These are phyloP conservation scores for Colletotrichum navitas DNA, from an alignment of 2,329 filamentous ascomycete genomes.

Conservation along the genomic window DNA sequence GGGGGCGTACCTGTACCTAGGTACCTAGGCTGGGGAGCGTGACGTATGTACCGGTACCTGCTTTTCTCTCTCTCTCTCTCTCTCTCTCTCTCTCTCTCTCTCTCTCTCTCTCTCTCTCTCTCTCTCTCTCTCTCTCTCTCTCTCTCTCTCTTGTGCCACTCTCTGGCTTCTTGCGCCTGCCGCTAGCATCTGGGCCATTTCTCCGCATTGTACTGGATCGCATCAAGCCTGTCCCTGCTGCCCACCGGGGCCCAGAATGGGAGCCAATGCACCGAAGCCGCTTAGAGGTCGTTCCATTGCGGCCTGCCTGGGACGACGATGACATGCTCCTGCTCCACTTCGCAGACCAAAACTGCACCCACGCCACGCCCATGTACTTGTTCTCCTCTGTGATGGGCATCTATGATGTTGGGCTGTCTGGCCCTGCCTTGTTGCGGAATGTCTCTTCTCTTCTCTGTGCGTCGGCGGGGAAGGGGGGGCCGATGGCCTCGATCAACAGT, in stretches of 20 bases:
- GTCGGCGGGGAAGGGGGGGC: background rate
- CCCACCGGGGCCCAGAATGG: conserved; percentile 8
- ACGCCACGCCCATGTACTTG: background rate
- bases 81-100: background rate
- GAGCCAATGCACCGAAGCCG: conserved; percentile 38
- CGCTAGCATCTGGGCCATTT: conserved; percentile 25
- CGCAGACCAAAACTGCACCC: background rate
- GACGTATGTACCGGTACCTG: conserved; percentile 32
- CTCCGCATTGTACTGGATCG: conserved; percentile 40
- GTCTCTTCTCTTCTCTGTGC: background rate
- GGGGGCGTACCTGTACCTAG: too few relatives aligned
- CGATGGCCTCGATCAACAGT: background rate
- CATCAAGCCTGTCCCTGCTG: conserved; percentile 27
- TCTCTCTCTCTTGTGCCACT: background rate
- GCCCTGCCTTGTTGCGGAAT: conserved; percentile 16
- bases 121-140: background rate
- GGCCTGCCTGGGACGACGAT: conserved; percentile 22
- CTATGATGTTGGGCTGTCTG: background rate
- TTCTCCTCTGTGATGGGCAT: background rate
- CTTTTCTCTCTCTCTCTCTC: background rate
- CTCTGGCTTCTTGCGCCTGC: background rate
- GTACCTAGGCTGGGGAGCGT: conserved; percentile 12
- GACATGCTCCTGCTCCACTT: conserved; percentile 38
- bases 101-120: background rate
- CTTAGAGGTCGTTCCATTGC: conserved; percentile 27